Conservation (phyloP, 2,329 filamentous ascomycete species). For the Gyromitra esculenta region DNA sequence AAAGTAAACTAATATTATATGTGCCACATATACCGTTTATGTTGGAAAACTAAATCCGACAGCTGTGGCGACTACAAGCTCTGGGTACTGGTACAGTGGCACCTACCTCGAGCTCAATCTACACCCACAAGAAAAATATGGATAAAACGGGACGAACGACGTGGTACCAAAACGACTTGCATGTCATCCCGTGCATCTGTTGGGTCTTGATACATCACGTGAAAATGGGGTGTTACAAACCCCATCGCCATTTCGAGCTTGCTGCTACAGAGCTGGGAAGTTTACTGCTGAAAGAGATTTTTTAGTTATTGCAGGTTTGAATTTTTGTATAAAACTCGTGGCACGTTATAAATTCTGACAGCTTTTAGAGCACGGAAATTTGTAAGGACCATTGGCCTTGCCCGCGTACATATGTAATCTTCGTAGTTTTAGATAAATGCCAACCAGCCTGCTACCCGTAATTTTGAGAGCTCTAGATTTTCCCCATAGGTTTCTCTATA, state of each 20-base stretch:
- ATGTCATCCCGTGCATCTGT: slow-evolving; percentile 51
- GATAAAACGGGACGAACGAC: slow-evolving; percentile 40
- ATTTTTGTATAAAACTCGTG: background rate
- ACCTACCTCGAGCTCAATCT: no score
- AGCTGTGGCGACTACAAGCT: background rate
- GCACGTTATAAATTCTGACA: background rate
- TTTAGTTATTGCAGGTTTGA: background rate
- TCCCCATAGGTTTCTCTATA: background rate
- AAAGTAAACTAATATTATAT: background rate
- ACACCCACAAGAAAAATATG: slow-evolving; percentile 2
- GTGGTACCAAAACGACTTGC: slow-evolving; percentile 40
- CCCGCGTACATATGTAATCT: slow-evolving; percentile 23
- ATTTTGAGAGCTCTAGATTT: slow-evolving; percentile 12
- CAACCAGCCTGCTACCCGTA: slow-evolving; percentile 1
- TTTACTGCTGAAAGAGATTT: slow-evolving; percentile 5
- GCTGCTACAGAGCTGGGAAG: background rate
- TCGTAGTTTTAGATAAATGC: slow-evolving; percentile 31
- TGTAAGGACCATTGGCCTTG: slow-evolving; percentile 10
- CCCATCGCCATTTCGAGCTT: slow-evolving; percentile 17
- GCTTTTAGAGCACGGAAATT: slow-evolving; percentile 22
- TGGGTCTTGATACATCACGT: slow-evolving; percentile 53
- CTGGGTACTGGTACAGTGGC: background rate
- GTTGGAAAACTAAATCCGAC: background rate
- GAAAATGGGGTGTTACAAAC: slow-evolving; percentile 11
- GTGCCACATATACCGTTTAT: background rate